Percentiles rank a stretch among this genome's conserved stretches.
phyloP scores from a whole-genome alignment of 2,329 filamentous ascomycete genomes.

The Penicillium sp. region DNA sequence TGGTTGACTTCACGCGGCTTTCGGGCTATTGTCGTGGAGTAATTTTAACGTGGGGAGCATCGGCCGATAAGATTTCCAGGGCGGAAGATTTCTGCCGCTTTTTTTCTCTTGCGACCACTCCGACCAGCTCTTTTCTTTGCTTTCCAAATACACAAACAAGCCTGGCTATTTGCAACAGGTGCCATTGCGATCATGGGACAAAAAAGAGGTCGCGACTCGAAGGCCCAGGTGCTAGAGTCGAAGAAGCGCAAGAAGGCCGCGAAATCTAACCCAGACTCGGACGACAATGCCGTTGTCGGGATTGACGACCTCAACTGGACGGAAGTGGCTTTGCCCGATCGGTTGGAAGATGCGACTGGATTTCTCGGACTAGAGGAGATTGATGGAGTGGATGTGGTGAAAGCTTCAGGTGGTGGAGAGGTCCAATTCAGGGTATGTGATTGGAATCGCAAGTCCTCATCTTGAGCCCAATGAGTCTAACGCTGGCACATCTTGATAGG shows the following conservation, averaged over 20 bases:
- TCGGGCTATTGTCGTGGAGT: constrained; percentile 13
- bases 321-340: constrained; percentile 69
- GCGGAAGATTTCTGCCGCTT: constrained; percentile 38
- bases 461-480: neutral
- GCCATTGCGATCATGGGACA: constrained; percentile 33
- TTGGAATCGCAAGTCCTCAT: neutral
- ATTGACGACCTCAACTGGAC: constrained; percentile 63
- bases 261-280: constrained; percentile 16
- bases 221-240: constrained; percentile 28
- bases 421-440: constrained; percentile 45
- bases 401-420: constrained; percentile 57
- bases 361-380: constrained; percentile 93
- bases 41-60: constrained; percentile 32
- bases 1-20: neutral
- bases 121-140: constrained; percentile 15
- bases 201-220: constrained; percentile 39
- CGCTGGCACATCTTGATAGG: constrained; percentile 24
- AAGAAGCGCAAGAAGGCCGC: constrained; percentile 41
- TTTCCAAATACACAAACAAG: constrained; percentile 5
- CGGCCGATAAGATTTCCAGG: constrained; percentile 39
- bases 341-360: constrained; percentile 85
- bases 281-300: constrained; percentile 31
- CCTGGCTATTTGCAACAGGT: neutral
- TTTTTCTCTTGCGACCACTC: constrained; percentile 35
- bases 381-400: constrained; percentile 83